Base-by-base conservation (phyloP, 495 filamentous ascomycete species). In the Chaetomidium leptoderma region DNA sequence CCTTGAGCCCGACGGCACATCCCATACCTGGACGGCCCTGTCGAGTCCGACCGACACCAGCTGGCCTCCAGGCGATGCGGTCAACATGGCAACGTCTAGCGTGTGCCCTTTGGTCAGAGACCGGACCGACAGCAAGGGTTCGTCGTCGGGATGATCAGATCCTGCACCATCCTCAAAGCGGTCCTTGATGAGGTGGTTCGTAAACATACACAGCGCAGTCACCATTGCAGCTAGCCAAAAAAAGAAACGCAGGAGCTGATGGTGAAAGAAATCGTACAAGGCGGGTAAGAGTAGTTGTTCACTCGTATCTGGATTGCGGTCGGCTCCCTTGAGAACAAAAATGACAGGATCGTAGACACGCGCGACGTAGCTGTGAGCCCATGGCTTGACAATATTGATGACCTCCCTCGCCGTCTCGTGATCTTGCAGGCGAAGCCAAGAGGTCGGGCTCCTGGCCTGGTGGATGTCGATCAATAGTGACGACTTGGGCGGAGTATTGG, bases 371-470 rank as follows among this genome's bases (percentile, higher is more conserved):
- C 82, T 83, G 63, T 84, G 73, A 2, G 81, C 81, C 53, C 78
- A 70, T 2, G 86, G 87, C 54, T 85, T 89, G 60, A 88, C 76
- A 9, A 86, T 74, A 24, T 77, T 75, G 64, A 90, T 86, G 14
- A 89, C 74, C 60, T 90, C 87, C 49, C 78, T 79, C 8, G 85
- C 86, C 0, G 87, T 89, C 57, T 87, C 80, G 61, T 88, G 83
- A 57, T 89, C 87, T 71, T 90, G 87, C 58, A 88, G 75, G 17
- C 78, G 75, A 33, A 90, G 73, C 87, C 87, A 90, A 24, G 85
- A 81, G 9, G 79, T 82, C 7, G 86, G 86, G 35, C 83, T 85
- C 39, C 86, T 74, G 9, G 84, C 84, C 62, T 87, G 84, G 59
- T 89, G 82, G 54, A 89, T 78, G 42, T 79, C 76, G 13, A 72